Percentiles rank a stretch among this genome's conserved stretches.
Conservation (phyloP, 345 rosid genomes). For the Cardamine occulta region DNA sequence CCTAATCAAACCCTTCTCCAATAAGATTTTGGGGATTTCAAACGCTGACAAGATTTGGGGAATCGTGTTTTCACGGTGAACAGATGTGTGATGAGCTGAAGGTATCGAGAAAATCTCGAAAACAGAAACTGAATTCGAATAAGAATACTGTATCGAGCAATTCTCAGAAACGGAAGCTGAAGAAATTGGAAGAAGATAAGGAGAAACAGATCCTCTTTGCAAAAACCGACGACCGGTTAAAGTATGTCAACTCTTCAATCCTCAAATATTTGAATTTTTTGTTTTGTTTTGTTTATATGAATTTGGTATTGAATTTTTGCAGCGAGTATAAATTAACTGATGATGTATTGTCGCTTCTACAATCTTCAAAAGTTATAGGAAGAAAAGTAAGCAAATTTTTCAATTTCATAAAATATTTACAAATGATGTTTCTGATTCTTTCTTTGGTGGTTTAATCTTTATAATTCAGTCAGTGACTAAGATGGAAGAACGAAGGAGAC, state of each 20-base stretch:
- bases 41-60: not conserved
- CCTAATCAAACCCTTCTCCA: not conserved
- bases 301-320: slow-evolving; percentile 29
- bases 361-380: slow-evolving; percentile 64
- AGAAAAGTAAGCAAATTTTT: slow-evolving; percentile 52
- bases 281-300: not conserved
- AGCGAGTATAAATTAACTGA: slow-evolving; percentile 77
- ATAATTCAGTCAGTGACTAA: slow-evolving; percentile 58
- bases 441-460: slow-evolving; percentile 14
- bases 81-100: slow-evolving; percentile 42
- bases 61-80: not conserved
- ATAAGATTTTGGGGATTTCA: not conserved
- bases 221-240: slow-evolving; percentile 56
- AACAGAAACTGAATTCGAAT: slow-evolving; percentile 57
- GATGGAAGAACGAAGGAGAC: slow-evolving; percentile 63
- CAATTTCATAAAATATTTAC: not conserved
- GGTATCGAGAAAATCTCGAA: slow-evolving; percentile 56
- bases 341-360: slow-evolving; percentile 63
- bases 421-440: not conserved
- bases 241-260: slow-evolving; percentile 49
- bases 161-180: slow-evolving; percentile 68
- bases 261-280: not conserved
- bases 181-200: slow-evolving; percentile 83
- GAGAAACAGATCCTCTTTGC: slow-evolving; percentile 51
- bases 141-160: slow-evolving; percentile 50